Evolutionary conservation across 495 filamentous ascomycete species (phyloP), one percentile per base, ranked within the genome.

Genomic region (Chaetomidium leptoderma): DNA sequence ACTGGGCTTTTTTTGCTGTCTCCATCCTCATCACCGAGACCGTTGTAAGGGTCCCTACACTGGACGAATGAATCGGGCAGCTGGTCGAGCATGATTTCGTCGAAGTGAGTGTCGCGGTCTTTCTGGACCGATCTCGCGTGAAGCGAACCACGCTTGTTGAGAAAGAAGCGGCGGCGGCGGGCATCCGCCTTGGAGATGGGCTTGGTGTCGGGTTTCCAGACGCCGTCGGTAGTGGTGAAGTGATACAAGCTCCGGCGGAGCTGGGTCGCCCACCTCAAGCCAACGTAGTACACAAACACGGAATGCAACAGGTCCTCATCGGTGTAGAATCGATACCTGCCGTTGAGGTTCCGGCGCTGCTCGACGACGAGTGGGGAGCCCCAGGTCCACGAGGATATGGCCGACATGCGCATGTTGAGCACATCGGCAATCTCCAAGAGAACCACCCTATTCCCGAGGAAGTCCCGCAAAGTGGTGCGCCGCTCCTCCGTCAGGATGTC

Each of bases 281-380:
- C 85, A 23, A 89, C 74, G 49, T 83, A 85, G 46, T 87, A 80
- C 19, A 88, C 66, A 55, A 89, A 77, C 13, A 89, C 76, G 10
- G 78, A 76, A 46, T 88, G 81, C 9, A 87, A 71, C 23, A 88
- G 66, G 58, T 88, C 86, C 65, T 86, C 85, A 58, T 89, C 83
- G 79, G 83, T 81, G 66, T 76, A 81, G n/a, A 88, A 76, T 0
- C 81, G 77, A 58, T 87, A 87, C 57, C 83, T 82, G 0, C 86
- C 84, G 65, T 87, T 89, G 43, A 89, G 67, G 49, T 87, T 82
- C 14, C 80, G 79, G 21, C 84, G 78, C 46, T 68, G 59, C 21
- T 70, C 64, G 35, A 70, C 61, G 17, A 59, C 32, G 14, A 57
- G 45, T 3, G 61, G 65, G 2, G 66, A 53, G 9, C 74, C 75